Evolutionary conservation across 352 stramenopile genomes (phyloP), one percentile per base, ranked within the genome.

Genomic region (Albugo candida): DNA sequence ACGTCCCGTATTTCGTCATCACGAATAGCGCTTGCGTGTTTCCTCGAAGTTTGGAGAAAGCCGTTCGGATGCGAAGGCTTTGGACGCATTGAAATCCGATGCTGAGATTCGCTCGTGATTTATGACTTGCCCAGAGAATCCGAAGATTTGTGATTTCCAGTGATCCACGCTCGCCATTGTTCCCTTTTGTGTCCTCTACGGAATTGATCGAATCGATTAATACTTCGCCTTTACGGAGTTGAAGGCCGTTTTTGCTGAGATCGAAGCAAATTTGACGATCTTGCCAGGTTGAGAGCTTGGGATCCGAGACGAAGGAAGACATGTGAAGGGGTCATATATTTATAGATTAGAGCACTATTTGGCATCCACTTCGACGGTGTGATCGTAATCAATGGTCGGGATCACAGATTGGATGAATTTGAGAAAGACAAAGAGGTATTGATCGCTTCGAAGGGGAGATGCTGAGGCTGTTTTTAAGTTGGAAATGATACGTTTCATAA

Each of bases 341-440:
- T 43, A 43, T 43, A 24, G 38, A 24, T 43, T 43, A 24, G 38
- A 3, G 8, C 3, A 10, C 45, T 47, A 59, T 39, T 58, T 60
- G 50, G 74, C 74, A 54, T 92, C 79, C 47, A 98, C 91, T 60
- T 97, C 88, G 63, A 97, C 97, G 17, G 95, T 99, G 70, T 98
- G 97, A 75, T 99, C 95, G 64, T 99, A 99, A 65, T 97, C 95
- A 59, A 99, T 98, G 11, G 94, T 99, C 0, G 95, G 95, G 53
- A 98, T 94, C 43, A 99, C 95, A 53, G 81, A 96, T 63, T 95
- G 89, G 34, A 99, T 94, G 63, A 99, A 99, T 70, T 99, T 99
- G 51, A 99, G 79, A 68, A 99, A 99, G 37, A 99, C 83, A 58
- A 99, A 98, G 34, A 99, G 60, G 59, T 99, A 99, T 70, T 97